A percentile compares a stretch with the other conserved stretches of the same genome.
These are phyloP conservation scores for Penicillium sp. DNA, from an alignment of 2,329 filamentous ascomycete species.

Conservation along the genomic window DNA sequence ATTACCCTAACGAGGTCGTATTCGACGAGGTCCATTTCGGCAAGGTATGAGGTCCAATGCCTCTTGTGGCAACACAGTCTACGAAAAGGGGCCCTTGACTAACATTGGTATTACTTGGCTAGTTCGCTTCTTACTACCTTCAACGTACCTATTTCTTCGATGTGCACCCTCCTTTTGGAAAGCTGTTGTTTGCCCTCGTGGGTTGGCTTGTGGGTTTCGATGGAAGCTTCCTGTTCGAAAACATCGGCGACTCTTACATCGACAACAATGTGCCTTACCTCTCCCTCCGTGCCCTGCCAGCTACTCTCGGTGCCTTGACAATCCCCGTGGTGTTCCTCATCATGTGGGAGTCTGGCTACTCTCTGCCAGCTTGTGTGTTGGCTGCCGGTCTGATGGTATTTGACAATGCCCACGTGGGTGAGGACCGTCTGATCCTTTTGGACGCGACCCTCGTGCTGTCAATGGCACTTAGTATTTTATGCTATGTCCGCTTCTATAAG, in stretches of 20 bases:
- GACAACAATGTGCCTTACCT: conserved; percentile 96
- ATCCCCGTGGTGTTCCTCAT: conserved; percentile 93
- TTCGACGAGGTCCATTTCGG: conserved; percentile 99
- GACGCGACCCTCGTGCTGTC: conserved; percentile 92
- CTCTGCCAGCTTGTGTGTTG: conserved; percentile 83
- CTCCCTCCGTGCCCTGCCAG: conserved; percentile 89
- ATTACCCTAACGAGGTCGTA: conserved; percentile 91
- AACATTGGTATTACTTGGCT: conserved; percentile 12
- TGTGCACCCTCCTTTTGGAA: conserved; percentile 96
- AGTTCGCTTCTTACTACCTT: conserved; percentile 71
- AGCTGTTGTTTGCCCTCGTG: conserved; percentile 94
- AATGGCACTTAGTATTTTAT: conserved; percentile 91
- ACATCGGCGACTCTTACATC: conserved; percentile 98
- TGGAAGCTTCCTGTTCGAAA: conserved; percentile 96
- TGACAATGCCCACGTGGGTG: conserved; percentile 96
- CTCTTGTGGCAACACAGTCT: conserved; percentile 1
- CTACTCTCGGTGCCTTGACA: conserved; percentile 85
- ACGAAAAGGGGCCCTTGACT: conserved; percentile 11
- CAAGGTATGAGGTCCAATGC: conserved; percentile 65
- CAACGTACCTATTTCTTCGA: conserved; percentile 99
- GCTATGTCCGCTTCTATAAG: conserved; percentile 98
- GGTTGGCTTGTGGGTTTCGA: conserved; percentile 98
- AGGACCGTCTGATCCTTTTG: conserved; percentile 90
- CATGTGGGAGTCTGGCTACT: conserved; percentile 99
- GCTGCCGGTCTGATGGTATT: conserved; percentile 84